Evolutionary conservation across 495 filamentous ascomycete genomes (phyloP).

Genomic region (Pyronema domesticum): DNA sequence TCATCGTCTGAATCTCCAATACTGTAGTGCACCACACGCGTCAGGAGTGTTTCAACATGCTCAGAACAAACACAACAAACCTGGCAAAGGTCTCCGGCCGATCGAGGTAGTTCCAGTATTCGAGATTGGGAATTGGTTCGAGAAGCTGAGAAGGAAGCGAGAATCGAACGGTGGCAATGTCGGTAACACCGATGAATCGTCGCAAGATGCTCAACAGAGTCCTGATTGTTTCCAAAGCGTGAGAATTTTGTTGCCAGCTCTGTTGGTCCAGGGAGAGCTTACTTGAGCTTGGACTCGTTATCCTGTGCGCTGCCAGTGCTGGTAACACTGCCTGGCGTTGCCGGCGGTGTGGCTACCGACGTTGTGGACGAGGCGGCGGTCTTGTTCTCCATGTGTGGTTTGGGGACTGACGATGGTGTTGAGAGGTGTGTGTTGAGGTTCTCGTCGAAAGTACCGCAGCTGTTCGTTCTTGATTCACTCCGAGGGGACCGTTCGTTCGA

Average conservation of each 20-base stretch:
- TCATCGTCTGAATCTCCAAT: constrained; percentile 88
- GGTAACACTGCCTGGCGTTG: constrained; percentile 14
- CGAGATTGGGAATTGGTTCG: constrained; percentile 84
- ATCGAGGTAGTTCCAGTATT: constrained; percentile 98
- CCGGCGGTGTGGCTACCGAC: neutral
- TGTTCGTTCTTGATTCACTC: no score
- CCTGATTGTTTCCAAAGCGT: neutral
- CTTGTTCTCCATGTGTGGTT: no score
- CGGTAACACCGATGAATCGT: constrained; percentile 78
- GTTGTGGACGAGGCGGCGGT: neutral
- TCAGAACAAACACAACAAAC: constrained; percentile 25
- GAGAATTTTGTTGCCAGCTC: neutral
- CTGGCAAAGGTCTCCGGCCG: constrained; percentile 82
- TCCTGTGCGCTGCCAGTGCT: constrained; percentile 18
- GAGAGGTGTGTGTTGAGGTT: no score
- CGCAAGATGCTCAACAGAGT: constrained; percentile 21
- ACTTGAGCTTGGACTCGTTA: constrained; percentile 23
- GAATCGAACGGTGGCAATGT: constrained; percentile 90
- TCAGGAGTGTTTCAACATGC: neutral
- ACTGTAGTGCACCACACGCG: constrained; percentile 28
- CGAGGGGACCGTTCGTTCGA: no score
- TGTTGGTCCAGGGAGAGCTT: neutral
- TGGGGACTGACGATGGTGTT: no score
- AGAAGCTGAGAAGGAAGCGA: constrained; percentile 87
- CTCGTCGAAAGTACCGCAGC: no score